Conservation (phyloP, 1,284 basidiomycete species). For the Psilocybe mexicana region DNA sequence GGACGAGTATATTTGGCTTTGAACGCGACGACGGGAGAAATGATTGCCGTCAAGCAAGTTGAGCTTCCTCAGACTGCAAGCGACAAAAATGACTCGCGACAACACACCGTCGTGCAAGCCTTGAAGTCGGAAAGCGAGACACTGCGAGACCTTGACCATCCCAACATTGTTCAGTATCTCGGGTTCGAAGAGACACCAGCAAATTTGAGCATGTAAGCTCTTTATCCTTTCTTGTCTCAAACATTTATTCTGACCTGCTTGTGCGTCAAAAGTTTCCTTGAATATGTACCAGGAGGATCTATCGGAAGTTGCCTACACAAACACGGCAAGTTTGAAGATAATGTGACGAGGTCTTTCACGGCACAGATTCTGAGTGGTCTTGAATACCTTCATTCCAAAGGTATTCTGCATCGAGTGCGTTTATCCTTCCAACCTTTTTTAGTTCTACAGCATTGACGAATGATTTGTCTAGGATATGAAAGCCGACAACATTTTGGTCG, state of each 20-base stretch:
- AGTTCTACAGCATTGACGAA: neutral
- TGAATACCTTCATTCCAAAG: conserved; percentile 89
- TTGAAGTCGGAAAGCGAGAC: conserved; percentile 94
- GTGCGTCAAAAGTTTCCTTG: conserved; percentile 73
- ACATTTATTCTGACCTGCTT: conserved; percentile 1
- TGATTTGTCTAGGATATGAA: conserved; percentile 77
- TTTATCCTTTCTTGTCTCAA: conserved; percentile 12
- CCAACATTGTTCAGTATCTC: conserved; percentile 96
- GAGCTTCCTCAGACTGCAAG: conserved; percentile 90
- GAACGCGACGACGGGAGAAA: conserved; percentile 98
- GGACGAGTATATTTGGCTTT: conserved; percentile 95
- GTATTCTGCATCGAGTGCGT: conserved; percentile 88
- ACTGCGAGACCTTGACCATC: conserved; percentile 95
- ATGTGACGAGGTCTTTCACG: conserved; percentile 92
- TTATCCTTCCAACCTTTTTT: conserved; percentile 1
- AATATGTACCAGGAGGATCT: conserved; percentile 97
- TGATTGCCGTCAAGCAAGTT: conserved; percentile 99
- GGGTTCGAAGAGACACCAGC: conserved; percentile 94
- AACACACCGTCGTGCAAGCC: conserved; percentile 86
- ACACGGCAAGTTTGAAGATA: conserved; percentile 91
- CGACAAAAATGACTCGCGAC: conserved; percentile 87
- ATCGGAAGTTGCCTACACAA: conserved; percentile 92
- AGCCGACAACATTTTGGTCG: conserved; percentile 97
- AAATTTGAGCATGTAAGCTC: conserved; percentile 86
- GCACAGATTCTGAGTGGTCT: conserved; percentile 91